Conservation (phyloP, 2,329 filamentous ascomycete species). For the Neurospora sp. region DNA sequence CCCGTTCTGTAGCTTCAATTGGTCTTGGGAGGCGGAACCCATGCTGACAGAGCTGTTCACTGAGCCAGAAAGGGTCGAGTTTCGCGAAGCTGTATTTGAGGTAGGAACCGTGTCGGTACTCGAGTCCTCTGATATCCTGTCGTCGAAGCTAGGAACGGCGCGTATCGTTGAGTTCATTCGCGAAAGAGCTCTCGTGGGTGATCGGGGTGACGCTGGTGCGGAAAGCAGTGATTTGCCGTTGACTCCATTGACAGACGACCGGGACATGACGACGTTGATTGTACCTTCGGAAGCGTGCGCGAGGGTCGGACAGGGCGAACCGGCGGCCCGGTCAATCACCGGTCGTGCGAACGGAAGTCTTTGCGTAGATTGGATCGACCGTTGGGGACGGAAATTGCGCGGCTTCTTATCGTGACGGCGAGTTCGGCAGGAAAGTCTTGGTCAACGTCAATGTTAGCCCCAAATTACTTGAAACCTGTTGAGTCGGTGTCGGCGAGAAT, state of each 20-base stretch:
- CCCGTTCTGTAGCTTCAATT: conserved; percentile 22
- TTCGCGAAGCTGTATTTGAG: conserved; percentile 21
- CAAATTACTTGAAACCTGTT: background rate
- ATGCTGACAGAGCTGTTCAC: conserved; percentile 43
- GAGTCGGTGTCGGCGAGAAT: background rate
- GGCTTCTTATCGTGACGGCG: background rate
- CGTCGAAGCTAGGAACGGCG: conserved; percentile 46
- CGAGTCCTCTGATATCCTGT: conserved; percentile 31
- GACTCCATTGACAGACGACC: conserved; percentile 25
- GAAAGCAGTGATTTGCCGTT: conserved; percentile 19
- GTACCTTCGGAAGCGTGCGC: conserved; percentile 29
- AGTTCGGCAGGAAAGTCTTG: background rate
- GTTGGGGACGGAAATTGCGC: background rate
- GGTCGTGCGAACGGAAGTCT: conserved; percentile 2
- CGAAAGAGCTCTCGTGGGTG: conserved; percentile 16
- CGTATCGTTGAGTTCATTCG: conserved; percentile 41
- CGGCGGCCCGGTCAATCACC: conserved; percentile 14
- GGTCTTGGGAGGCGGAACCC: conserved; percentile 29
- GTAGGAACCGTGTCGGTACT: conserved; percentile 23
- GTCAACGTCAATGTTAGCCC: background rate
- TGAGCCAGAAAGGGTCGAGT: conserved; percentile 46
- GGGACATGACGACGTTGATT: conserved; percentile 23
- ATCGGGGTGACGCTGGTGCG: conserved; percentile 6
- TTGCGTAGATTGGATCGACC: conserved; percentile 5
- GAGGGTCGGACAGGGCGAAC: conserved; percentile 21